Base-by-base conservation (phyloP, 2,329 filamentous ascomycete genomes). In the Fusarium sp. region DNA sequence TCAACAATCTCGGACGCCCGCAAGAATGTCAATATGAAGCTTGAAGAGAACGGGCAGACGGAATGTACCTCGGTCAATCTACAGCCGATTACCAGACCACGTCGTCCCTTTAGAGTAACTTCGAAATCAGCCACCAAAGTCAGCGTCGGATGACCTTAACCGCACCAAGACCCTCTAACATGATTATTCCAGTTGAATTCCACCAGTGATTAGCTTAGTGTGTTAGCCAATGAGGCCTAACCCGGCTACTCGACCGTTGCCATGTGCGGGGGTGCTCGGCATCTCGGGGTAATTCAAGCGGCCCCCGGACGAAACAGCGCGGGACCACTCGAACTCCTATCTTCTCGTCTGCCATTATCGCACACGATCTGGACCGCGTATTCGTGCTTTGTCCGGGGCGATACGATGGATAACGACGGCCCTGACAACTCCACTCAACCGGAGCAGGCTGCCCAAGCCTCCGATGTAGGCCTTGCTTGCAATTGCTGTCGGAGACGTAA, bases 401-500 rank as follows among this genome's bases (percentile, higher is more conserved):
- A 56, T 50, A 40, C 2, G 26, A 57, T 57, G 44, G 34, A 57
- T 38, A 58, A 49, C 31, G 45, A 26, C 36, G 26, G 19, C n/a
- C 40, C 26, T 26, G 34, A 21, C 13, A 11, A 17, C 36, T 26
- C 54, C 45, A 14, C 46, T 17, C 53, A 36, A 11, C 2, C 51
- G 24, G 53, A 38, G n/a, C 24, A 50, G 21, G 22, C 19, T 28
- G 8, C 46, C 26, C 36, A 43, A 33, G 47, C 46, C n/a, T 39
- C 31, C 22, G 62, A 64, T 43, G 53, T n/a, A 34, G 43, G 56
- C 4, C 52, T 62, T 14, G 58, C 58, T 31, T 71, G 67, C 13
- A 68, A 68, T 21, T 65, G 64, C 8, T 71, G 68, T 31, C 59
- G 68, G 13, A 64, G 52, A 28, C 68, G 67, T 17, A 71, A 71